Percentiles rank a stretch among this genome's conserved stretches.
phyloP scores from a whole-genome alignment of 202 grass and related monocot genomes.

The Elaeis oleifera region DNA sequence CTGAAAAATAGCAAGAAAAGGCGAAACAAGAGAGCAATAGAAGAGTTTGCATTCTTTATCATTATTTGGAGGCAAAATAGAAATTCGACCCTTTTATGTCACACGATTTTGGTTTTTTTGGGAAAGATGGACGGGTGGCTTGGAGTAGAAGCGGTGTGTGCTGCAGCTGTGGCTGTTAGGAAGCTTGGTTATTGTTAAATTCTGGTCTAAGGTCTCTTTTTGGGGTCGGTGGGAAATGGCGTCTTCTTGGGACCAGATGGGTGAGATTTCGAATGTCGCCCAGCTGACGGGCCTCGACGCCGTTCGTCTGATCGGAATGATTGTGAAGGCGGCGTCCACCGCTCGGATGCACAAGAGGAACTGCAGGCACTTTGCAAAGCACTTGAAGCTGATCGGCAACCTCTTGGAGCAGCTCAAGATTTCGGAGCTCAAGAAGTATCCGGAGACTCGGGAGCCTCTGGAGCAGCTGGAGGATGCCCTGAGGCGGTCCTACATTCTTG shows the following conservation, averaged over 20 bases:
- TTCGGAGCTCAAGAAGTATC: conserved; percentile 28
- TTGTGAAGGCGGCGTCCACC: conserved; percentile 32
- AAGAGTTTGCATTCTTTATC: no score
- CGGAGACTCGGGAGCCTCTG: conserved; percentile 36
- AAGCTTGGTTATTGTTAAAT: no score
- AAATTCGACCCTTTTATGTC: no score
- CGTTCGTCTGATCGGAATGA: conserved; percentile 41
- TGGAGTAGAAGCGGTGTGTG: no score
- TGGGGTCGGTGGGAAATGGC: conserved; percentile 30
- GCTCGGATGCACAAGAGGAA: conserved; percentile 31
- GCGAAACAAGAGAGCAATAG: no score
- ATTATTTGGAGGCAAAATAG: no score
- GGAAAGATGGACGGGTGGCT: no score
- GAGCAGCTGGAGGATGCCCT: conserved; percentile 59
- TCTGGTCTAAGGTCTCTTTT: background rate
- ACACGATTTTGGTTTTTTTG: no score
- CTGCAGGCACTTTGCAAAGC: conserved; percentile 37
- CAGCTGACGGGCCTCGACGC: conserved; percentile 48
- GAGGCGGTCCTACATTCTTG: conserved; percentile 35
- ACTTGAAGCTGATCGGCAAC: conserved; percentile 21
- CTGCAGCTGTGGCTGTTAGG: no score
- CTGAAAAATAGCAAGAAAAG: no score
- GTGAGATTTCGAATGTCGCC: conserved; percentile 33
- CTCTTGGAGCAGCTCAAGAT: conserved; percentile 38
- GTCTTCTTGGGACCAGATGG: conserved; percentile 16